Evolutionary conservation across 805 yeast genomes (phyloP), one percentile per base, ranked within the genome.

Genomic region (Ogataea nakhonphanomensis): DNA sequence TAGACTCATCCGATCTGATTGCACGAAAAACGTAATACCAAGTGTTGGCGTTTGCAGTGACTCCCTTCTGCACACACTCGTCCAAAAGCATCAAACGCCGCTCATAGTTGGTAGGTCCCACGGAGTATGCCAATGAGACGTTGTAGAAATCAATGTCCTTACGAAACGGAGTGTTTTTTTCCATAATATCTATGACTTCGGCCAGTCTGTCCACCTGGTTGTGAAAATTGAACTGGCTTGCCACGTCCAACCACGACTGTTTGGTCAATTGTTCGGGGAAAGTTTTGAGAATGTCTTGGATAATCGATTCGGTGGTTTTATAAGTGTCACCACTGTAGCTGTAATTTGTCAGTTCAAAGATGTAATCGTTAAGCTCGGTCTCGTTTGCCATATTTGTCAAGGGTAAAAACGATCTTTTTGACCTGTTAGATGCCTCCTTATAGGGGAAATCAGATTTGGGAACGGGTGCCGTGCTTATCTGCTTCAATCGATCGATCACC

Each of bases 61-160:
- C 30, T 7, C 49, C 44, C 7, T 39, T 38, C 2, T 37, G 36
- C 23, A 41, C 31, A 23, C 55, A 28, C 7, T 25, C 33, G 30
- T 54, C 53, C 9, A 59, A 33, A 17, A 55, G 25, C 23, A 45
- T 51, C 8, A 57, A 40, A 1, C 55, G 40, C 6, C 38, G 34
- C 14, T 30, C 36, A 35, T 53, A 56, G 8, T 43, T 31, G 1
- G 56, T 45, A 3, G 37, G 44, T 3, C 44, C 34, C 20, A 36
- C 36, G 1, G 52, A 38, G 32, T 41, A 48, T 0, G 57, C 50
- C 11, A 59, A 30, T 8, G 54, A 25, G 8, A 51, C 42, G 37
- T 59, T 59, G 28, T 59, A 49, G 40, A 59, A 59, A 30, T 59
- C 64, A 8, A 55, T 44, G 38, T 59, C 62, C 29, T 49, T 48